Conservation (phyloP, 116 monocot genomes). For the Dioscorea cayenensis region DNA sequence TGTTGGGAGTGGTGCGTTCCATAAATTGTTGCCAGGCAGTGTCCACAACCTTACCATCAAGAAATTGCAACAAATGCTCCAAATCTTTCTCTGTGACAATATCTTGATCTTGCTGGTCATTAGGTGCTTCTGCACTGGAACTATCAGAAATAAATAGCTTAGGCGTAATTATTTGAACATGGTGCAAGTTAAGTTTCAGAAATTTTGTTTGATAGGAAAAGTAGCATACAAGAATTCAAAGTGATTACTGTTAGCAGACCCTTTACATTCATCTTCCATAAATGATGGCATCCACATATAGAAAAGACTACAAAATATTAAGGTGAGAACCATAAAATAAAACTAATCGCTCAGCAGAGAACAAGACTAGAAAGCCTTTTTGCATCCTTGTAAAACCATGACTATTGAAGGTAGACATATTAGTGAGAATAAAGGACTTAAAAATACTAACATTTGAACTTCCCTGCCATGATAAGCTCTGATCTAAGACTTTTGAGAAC, state of each 20-base stretch:
- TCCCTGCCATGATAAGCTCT: no score
- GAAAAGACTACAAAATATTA: no score
- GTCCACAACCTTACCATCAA: constrained; percentile 59
- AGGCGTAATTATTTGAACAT: background rate
- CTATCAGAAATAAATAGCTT: background rate
- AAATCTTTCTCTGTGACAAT: constrained; percentile 55
- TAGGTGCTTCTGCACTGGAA: constrained; percentile 8
- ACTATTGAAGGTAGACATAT: no score
- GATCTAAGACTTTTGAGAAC: no score
- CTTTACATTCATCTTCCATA: background rate
- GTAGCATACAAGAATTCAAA: background rate
- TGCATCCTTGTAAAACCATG: no score
- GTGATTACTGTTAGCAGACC: background rate
- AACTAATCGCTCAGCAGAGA: no score
- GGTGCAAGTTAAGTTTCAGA: background rate
- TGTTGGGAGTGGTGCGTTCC: constrained; percentile 81
- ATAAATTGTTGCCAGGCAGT: constrained; percentile 70
- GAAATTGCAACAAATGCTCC: constrained; percentile 51
- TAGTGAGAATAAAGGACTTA: no score
- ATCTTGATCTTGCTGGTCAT: constrained; percentile 20
- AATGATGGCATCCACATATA: background rate
- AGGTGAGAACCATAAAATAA: no score
- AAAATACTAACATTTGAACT: no score
- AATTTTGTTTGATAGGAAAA: no score
- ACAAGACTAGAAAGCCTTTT: no score